Evolutionary conservation across 441 rosid species (phyloP).

Genomic region (Gossypium lobatum): DNA sequence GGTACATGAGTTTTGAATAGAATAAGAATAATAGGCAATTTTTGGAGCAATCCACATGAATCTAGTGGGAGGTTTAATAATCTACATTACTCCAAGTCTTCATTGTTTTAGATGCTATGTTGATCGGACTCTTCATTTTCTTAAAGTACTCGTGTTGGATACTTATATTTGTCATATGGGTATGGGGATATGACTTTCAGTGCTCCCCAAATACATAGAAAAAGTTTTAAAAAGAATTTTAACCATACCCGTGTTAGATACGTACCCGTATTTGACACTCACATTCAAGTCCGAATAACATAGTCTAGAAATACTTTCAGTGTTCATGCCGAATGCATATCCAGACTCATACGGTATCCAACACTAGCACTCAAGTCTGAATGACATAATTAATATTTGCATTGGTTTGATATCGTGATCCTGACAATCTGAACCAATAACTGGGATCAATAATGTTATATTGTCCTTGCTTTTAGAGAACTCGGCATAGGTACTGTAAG

Average conservation of each 20-base stretch:
- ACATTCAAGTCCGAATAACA: background rate
- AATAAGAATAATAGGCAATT: background rate
- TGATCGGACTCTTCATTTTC: background rate
- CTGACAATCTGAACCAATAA: background rate
- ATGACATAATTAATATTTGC: background rate
- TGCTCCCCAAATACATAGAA: background rate
- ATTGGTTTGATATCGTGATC: background rate
- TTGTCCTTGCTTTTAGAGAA: conserved; percentile 44
- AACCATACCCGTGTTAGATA: background rate
- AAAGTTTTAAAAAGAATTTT: background rate
- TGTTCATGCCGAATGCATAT: too few species aligned
- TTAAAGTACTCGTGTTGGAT: background rate
- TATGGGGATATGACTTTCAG: background rate
- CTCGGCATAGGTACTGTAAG: conserved; percentile 68
- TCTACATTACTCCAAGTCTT: background rate
- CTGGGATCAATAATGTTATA: background rate
- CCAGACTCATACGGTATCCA: background rate
- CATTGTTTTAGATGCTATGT: background rate
- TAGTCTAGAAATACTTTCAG: background rate
- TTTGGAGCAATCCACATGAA: background rate
- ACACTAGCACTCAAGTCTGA: background rate
- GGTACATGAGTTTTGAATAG: background rate
- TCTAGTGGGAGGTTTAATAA: background rate
- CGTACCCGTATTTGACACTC: background rate
- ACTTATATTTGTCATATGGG: background rate